Conservation (phyloP, 2,329 filamentous ascomycete species). For the Grosmannia serpens region DNA sequence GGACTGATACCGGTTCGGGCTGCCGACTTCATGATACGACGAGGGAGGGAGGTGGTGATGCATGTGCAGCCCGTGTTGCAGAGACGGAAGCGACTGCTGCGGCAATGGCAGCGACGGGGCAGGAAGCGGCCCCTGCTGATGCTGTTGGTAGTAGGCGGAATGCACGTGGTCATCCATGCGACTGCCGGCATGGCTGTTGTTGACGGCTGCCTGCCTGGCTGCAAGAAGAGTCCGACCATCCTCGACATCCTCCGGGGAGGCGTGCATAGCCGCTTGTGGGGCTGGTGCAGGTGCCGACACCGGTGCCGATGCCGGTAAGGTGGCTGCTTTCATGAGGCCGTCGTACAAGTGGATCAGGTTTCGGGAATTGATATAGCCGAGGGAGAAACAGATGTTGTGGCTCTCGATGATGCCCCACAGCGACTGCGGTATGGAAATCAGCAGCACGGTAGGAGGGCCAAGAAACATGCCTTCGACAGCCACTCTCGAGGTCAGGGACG, state of each 20-base stretch:
- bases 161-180: background rate
- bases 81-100: slow-evolving; percentile 3
- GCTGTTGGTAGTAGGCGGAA: slow-evolving; percentile 2
- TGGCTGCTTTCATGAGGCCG: slow-evolving; percentile 38
- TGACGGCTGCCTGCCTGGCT: slow-evolving; percentile 31
- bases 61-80: background rate
- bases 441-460: slow-evolving; percentile 52
- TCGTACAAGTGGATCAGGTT: slow-evolving; percentile 57
- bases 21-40: background rate
- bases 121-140: slow-evolving; percentile 1
- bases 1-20: slow-evolving; percentile 2
- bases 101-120: background rate
- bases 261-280: slow-evolving; percentile 15
- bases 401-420: slow-evolving; percentile 55
- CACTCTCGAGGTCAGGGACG: slow-evolving; percentile 44
- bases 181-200: background rate
- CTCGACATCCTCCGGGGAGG: slow-evolving; percentile 41
- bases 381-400: slow-evolving; percentile 54
- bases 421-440: slow-evolving; percentile 53
- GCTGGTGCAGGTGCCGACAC: background rate
- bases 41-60: slow-evolving; percentile 1
- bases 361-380: slow-evolving; percentile 55
- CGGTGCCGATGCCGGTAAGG: slow-evolving; percentile 12
- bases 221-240: slow-evolving; percentile 46
- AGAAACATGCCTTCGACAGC: slow-evolving; percentile 57